Evolutionary conservation across 768 basidiomycete genomes (phyloP).

Genomic region (Boletus speciosus): DNA sequence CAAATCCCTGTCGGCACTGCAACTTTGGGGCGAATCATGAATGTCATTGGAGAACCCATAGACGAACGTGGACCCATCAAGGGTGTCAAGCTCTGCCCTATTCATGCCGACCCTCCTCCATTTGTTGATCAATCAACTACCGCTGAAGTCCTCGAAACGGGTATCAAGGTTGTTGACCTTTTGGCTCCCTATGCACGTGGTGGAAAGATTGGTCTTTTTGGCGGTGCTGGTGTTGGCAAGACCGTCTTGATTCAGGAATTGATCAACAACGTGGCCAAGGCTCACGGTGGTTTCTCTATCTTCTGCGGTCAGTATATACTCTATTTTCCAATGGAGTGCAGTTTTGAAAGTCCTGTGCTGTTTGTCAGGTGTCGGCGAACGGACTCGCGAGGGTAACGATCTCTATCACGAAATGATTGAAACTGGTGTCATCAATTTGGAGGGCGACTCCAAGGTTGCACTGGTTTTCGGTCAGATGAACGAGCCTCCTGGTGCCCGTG

Average conservation of each 20-base stretch:
- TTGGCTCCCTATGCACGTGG: constrained; percentile 99
- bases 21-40: constrained; percentile 99
- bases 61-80: constrained; percentile 99
- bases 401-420: constrained; percentile 99
- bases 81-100: constrained; percentile 87
- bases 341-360: constrained; percentile 8
- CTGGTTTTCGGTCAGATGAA: constrained; percentile 99
- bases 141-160: constrained; percentile 98
- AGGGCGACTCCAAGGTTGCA: constrained; percentile 99
- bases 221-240: constrained; percentile 99
- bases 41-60: constrained; percentile 99
- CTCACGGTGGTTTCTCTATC: constrained; percentile 99
- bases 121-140: constrained; percentile 99
- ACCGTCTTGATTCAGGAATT: constrained; percentile 99
- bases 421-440: constrained; percentile 99
- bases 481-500: constrained; percentile 99
- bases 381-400: constrained; percentile 99
- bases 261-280: constrained; percentile 99
- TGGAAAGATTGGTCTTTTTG: constrained; percentile 99
- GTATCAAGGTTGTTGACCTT: constrained; percentile 99
- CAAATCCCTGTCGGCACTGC: constrained; percentile 92
- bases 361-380: constrained; percentile 90
- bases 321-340: neutral
- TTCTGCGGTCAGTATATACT: constrained; percentile 72
- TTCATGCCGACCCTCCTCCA: constrained; percentile 95